A percentile compares a stretch with the other conserved stretches of the same genome.
These are phyloP conservation scores for Phyllosticta citriasiana DNA, from an alignment of 2,329 filamentous ascomycete species.

Conservation along the genomic window DNA sequence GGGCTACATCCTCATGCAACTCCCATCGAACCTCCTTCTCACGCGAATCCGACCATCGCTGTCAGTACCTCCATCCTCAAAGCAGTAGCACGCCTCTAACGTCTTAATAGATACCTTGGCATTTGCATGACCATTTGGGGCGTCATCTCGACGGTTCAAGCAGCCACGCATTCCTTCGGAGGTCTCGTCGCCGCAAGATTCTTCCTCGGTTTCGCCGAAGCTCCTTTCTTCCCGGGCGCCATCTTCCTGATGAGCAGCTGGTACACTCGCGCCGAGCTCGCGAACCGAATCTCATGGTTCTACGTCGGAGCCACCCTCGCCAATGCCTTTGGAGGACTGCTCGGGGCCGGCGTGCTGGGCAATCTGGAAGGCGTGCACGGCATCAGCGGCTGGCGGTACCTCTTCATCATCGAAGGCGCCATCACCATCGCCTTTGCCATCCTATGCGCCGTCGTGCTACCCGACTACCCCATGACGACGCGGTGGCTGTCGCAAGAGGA, in stretches of 20 bases:
- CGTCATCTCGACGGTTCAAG: conserved; percentile 35
- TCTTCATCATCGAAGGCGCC: conserved; percentile 10
- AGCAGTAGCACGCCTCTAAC: neutral
- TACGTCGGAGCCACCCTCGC: conserved; percentile 11
- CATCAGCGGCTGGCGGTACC: conserved; percentile 12
- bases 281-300: conserved; percentile 10
- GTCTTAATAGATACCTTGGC: conserved; percentile 35
- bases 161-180: conserved; percentile 33
- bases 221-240: conserved; percentile 25
- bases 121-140: conserved; percentile 36
- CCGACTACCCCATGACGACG: conserved; percentile 12
- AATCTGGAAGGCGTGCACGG: conserved; percentile 13
- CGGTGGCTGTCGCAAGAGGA: conserved; percentile 14
- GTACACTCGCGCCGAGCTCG: conserved; percentile 14
- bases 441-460: conserved; percentile 9
- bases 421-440: conserved; percentile 11
- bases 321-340: conserved; percentile 13
- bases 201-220: conserved; percentile 40
- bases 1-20: conserved; percentile 51
- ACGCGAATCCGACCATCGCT: conserved; percentile 44
- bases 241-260: conserved; percentile 16
- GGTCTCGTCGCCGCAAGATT: conserved; percentile 39
- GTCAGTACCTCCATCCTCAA: neutral
- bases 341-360: conserved; percentile 12
- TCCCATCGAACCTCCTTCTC: conserved; percentile 50